These are phyloP conservation scores for Pyrus bretschneideri DNA, from an alignment of 306 rosid species.

Conservation along the genomic window DNA sequence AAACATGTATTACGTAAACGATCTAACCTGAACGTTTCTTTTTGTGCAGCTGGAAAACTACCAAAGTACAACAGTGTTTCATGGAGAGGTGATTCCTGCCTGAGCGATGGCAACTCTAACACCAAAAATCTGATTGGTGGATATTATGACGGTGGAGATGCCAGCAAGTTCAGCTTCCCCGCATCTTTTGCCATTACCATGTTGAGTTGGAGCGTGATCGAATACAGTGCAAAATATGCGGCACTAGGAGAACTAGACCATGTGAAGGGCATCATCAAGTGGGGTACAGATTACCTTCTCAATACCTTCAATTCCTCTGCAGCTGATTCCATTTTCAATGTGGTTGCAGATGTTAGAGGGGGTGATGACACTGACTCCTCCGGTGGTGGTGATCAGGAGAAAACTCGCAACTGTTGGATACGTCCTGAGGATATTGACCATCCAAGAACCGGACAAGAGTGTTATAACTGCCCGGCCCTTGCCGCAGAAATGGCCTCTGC, in stretches of 20 bases:
- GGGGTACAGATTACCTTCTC: conserved; percentile 59
- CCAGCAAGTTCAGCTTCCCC: conserved; percentile 59
- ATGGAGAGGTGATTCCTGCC: conserved; percentile 55
- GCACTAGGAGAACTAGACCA: conserved; percentile 57
- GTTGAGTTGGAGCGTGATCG: conserved; percentile 72
- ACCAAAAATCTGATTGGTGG: conserved; percentile 52
- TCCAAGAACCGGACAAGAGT: conserved; percentile 34
- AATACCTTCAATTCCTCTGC: conserved; percentile 45
- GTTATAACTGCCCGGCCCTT: conserved; percentile 51
- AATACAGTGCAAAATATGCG: conserved; percentile 46
- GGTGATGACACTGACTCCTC: conserved; percentile 17
- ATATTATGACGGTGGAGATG: conserved; percentile 58
- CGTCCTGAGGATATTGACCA: conserved; percentile 58
- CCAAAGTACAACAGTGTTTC: conserved; percentile 60
- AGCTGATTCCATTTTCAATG: conserved; percentile 24
- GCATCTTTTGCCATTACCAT: conserved; percentile 47
- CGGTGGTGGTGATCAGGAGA: conserved; percentile 21
- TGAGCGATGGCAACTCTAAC: conserved; percentile 39
- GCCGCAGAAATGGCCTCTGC: conserved; percentile 70
- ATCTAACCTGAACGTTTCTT: background rate
- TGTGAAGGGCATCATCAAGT: conserved; percentile 51
- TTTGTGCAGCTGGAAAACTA: conserved; percentile 44
- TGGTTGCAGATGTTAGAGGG: conserved; percentile 40
- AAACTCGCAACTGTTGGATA: conserved; percentile 46
- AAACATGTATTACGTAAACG: too few relatives aligned